Evolutionary conservation across 2,329 filamentous ascomycete species (phyloP), one percentile per base, ranked within the genome.

Genomic region (Mycosphaerella arachidis): DNA sequence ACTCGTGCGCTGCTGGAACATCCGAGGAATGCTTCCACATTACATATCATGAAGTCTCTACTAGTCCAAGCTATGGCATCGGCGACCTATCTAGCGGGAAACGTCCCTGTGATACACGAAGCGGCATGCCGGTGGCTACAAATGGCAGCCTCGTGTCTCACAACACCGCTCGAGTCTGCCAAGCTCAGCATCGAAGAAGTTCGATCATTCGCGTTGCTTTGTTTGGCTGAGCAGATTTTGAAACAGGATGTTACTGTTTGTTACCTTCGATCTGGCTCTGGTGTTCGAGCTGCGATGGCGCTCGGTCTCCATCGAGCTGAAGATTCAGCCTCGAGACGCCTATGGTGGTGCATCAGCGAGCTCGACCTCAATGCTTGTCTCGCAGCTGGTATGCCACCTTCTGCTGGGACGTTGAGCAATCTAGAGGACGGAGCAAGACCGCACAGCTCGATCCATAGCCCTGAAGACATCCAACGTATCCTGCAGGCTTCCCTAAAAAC

Each of bases 361-460:
- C 29, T 64, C 4, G 62, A 64, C 30, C 59, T 59, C 18, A 54
- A 64, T 31, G 62, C 62, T n/a, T 61, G 53, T 29, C 55, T 61
- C 2, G 62, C 62, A 10, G 59, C 62, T 20, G 59, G 62, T 1
- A 59, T 61, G 55, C 46, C 55, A 20, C 59, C 62, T 18, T 35
- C 56, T 10, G 24, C 51, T 0, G 55, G 55, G 6, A 40, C 27
- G 9, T 45, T 16, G 6, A 20, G 40, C 12, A 3, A 43, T 7
- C 20, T 20, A n/a, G 40, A 58, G 9, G n/a, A 6, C 4, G 20
- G 27, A 24, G 40, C 10, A 20, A 48, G 4, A 9, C 43, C 27
- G 27, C 35, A 30, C 40, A 29, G 6, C 20, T 6, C n/a, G 4
- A 50, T 29, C 24, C 4, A 24, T 13, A 24, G 4, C 18, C 5